A percentile compares a stretch with the other conserved stretches of the same genome.
Conservation (phyloP, 352 stramenopile species). For the Globisporangium echinulatum region DNA sequence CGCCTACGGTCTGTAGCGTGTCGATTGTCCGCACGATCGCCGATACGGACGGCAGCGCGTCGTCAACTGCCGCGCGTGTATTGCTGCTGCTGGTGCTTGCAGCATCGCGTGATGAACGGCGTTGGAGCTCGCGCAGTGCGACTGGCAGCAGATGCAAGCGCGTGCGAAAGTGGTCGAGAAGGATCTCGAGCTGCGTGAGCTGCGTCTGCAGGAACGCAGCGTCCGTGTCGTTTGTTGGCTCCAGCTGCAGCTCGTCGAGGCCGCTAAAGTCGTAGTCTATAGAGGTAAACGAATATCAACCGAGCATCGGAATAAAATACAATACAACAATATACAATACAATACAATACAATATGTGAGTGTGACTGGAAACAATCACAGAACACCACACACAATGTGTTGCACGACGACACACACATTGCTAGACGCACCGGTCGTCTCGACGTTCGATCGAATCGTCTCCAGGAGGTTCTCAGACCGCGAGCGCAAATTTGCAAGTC, state of each 20-base stretch:
- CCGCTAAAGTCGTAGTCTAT: slow-evolving; percentile 19
- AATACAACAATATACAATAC: no score
- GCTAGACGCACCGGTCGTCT: slow-evolving; percentile 22
- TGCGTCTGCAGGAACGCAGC: slow-evolving; percentile 41
- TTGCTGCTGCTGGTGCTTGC: neutral
- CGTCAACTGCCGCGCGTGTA: neutral
- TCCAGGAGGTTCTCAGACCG: slow-evolving; percentile 29
- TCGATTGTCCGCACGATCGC: slow-evolving; percentile 43
- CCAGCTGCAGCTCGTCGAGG: slow-evolving; percentile 9
- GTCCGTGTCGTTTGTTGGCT: slow-evolving; percentile 13
- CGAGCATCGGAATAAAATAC: no score
- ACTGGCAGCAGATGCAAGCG: slow-evolving; percentile 38
- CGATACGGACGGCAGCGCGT: slow-evolving; percentile 5
- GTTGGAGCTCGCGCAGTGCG: slow-evolving; percentile 30
- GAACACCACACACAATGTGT: no score
- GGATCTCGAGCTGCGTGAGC: slow-evolving; percentile 34
- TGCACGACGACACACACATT: neutral
- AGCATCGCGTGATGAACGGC: neutral
- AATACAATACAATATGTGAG: no score
- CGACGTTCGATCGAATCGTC: slow-evolving; percentile 33
- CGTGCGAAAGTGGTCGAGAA: slow-evolving; percentile 42
- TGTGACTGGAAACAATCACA: no score
- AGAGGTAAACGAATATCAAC: neutral
- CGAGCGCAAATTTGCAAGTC: slow-evolving; percentile 22
- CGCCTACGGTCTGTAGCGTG: slow-evolving; percentile 45